These are phyloP conservation scores for Ophiostoma montium DNA, from an alignment of 2,329 filamentous ascomycete genomes.

Conservation along the genomic window DNA sequence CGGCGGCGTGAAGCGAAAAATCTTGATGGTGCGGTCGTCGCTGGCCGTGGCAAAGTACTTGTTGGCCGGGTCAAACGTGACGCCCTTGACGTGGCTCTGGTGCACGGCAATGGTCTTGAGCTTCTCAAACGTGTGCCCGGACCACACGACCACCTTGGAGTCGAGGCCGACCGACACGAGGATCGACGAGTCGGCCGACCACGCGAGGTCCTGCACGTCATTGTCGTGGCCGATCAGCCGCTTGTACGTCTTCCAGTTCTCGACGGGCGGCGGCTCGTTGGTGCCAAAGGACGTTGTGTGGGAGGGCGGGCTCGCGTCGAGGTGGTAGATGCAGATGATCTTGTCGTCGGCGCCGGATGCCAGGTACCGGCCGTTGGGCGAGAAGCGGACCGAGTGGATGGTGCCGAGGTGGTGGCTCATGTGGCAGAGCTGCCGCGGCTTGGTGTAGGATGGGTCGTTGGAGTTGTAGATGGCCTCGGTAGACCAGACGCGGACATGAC, in stretches of 20 bases:
- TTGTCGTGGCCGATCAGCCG: slow-evolving; percentile 94
- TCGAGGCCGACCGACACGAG: slow-evolving; percentile 85
- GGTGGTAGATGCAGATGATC: slow-evolving; percentile 91
- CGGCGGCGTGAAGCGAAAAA: slow-evolving; percentile 88
- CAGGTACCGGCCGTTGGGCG: slow-evolving; percentile 84
- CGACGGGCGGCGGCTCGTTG: slow-evolving; percentile 81
- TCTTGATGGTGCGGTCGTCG: slow-evolving; percentile 91
- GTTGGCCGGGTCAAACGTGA: slow-evolving; percentile 96
- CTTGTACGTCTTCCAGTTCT: slow-evolving; percentile 95
- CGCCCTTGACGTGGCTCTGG: slow-evolving; percentile 95
- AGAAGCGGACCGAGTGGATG: slow-evolving; percentile 94
- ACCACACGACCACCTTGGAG: slow-evolving; percentile 98
- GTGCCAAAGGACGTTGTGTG: slow-evolving; percentile 71
- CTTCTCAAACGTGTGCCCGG: slow-evolving; percentile 94
- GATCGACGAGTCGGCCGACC: slow-evolving; percentile 92
- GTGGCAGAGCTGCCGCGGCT: slow-evolving; percentile 85
- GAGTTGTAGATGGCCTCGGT: slow-evolving; percentile 84
- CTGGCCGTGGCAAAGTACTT: slow-evolving; percentile 98
- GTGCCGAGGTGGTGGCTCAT: slow-evolving; percentile 98
- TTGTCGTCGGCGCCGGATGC: slow-evolving; percentile 97
- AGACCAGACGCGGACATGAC: slow-evolving; percentile 95
- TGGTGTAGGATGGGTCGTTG: slow-evolving; percentile 53
- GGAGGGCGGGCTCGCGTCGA: slow-evolving; percentile 68
- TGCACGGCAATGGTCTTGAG: slow-evolving; percentile 86
- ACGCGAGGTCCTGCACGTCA: slow-evolving; percentile 93